phyloP scores from a whole-genome alignment of 2,329 filamentous ascomycete species.

The Didymella sp. region DNA sequence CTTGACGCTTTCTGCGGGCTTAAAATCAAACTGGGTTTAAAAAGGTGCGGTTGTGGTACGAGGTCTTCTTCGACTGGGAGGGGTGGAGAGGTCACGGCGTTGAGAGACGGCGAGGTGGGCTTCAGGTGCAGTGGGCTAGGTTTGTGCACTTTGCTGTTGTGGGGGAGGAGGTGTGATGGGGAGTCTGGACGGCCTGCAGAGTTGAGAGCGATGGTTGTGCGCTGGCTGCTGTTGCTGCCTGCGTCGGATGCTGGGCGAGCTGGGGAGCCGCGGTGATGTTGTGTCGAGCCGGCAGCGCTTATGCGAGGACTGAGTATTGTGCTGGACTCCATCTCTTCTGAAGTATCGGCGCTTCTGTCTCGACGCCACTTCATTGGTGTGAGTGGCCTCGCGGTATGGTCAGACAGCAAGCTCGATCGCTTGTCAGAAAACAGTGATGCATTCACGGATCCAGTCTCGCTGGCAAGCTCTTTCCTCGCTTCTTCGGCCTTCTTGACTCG shows the following conservation, averaged over 20 bases:
- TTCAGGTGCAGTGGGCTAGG: constrained; percentile 45
- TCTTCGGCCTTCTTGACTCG: constrained; percentile 42
- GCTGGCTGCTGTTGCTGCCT: constrained; percentile 46
- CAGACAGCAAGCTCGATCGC: constrained; percentile 39
- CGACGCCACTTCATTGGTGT: constrained; percentile 41
- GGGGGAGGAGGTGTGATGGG: constrained; percentile 29
- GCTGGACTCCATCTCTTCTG: constrained; percentile 39
- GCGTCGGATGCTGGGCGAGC: constrained; percentile 42
- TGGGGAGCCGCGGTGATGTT: constrained; percentile 37
- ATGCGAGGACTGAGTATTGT: constrained; percentile 40
- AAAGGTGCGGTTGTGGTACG: constrained; percentile 31
- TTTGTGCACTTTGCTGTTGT: constrained; percentile 37
- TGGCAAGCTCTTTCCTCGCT: constrained; percentile 34
- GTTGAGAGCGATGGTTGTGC: constrained; percentile 44
- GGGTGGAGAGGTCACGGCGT: constrained; percentile 25
- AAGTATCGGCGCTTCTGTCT: constrained; percentile 27
- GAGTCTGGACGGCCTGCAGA: constrained; percentile 31
- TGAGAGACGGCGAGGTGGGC: constrained; percentile 37
- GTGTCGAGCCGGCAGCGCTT: constrained; percentile 22
- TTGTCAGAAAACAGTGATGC: constrained; percentile 43
- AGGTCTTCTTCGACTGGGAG: constrained; percentile 27
- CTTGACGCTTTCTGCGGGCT: constrained; percentile 81
- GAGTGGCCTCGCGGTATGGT: constrained; percentile 32
- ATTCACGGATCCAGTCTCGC: constrained; percentile 42
- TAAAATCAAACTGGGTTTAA: constrained; percentile 60